phyloP scores from a whole-genome alignment of 2,329 filamentous ascomycete species.

The Nemania abortiva region DNA sequence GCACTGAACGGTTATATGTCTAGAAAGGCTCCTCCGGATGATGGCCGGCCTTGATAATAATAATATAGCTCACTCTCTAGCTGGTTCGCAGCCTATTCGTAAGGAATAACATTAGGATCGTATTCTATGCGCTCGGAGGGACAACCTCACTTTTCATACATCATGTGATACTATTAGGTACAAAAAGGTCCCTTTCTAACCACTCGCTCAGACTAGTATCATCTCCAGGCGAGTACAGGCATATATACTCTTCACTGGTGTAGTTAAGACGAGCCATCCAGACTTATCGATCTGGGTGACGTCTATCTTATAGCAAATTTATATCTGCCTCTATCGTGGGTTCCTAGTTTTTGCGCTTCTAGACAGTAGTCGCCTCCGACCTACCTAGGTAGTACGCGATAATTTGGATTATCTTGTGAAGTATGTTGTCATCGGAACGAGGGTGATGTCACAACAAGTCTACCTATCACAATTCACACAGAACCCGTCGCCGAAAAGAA shows the following conservation, averaged over 20 bases:
- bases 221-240: no score
- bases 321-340: neutral
- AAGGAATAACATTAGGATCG: neutral
- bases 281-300: neutral
- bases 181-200: no score
- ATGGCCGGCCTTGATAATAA: neutral
- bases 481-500: neutral
- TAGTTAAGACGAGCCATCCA: no score
- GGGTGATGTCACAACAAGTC: constrained; percentile 3
- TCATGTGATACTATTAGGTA: neutral
- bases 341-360: neutral
- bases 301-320: neutral
- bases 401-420: neutral
- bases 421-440: constrained; percentile 9
- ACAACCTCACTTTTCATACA: neutral
- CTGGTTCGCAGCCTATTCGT: neutral
- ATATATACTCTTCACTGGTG: no score
- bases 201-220: no score
- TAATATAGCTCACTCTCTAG: neutral
- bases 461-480: neutral
- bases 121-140: neutral
- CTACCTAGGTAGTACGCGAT: neutral
- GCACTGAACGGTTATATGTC: neutral
- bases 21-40: neutral
- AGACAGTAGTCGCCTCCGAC: neutral